Conservation (phyloP, 2,329 filamentous ascomycete genomes). For the Aspergillus nomiae region DNA sequence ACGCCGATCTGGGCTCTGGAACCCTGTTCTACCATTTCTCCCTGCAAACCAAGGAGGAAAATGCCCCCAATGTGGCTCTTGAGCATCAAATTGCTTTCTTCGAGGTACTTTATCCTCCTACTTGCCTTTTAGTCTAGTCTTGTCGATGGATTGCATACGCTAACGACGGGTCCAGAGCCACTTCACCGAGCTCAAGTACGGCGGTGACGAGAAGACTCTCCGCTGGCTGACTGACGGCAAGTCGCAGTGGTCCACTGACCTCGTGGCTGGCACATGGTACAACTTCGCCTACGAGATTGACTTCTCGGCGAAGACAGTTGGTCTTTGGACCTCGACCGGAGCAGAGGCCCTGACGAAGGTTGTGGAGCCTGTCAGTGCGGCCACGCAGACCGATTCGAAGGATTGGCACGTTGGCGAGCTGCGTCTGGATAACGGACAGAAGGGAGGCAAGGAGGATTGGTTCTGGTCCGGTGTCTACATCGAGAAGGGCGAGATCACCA, state of each 20-base stretch:
- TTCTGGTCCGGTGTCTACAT: conserved; percentile 73
- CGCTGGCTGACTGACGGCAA: conserved; percentile 66
- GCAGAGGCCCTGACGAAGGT: conserved; percentile 58
- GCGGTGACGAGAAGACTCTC: conserved; percentile 60
- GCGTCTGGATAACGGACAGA: conserved; percentile 61
- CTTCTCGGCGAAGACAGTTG: conserved; percentile 63
- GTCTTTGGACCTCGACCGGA: conserved; percentile 71
- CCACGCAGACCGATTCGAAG: conserved; percentile 65
- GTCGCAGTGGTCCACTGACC: conserved; percentile 64
- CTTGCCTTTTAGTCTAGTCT: conserved; percentile 26
- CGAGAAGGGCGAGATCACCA: conserved; percentile 57
- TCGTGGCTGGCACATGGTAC: conserved; percentile 68
- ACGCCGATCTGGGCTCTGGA: conserved; percentile 64
- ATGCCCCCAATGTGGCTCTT: conserved; percentile 62
- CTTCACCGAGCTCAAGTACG: conserved; percentile 74
- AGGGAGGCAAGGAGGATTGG: conserved; percentile 63
- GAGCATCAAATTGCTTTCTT: conserved; percentile 69
- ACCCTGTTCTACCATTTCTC: conserved; percentile 74
- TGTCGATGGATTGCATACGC: background rate
- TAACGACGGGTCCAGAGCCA: conserved; percentile 54
- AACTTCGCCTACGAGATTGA: conserved; percentile 76
- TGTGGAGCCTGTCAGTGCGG: conserved; percentile 61
- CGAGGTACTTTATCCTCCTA: conserved; percentile 24
- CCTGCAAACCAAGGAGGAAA: conserved; percentile 60
- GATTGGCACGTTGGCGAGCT: conserved; percentile 75